These are phyloP conservation scores for Raphanus raphanistrum DNA, from an alignment of 345 rosid genomes.

Conservation along the genomic window DNA sequence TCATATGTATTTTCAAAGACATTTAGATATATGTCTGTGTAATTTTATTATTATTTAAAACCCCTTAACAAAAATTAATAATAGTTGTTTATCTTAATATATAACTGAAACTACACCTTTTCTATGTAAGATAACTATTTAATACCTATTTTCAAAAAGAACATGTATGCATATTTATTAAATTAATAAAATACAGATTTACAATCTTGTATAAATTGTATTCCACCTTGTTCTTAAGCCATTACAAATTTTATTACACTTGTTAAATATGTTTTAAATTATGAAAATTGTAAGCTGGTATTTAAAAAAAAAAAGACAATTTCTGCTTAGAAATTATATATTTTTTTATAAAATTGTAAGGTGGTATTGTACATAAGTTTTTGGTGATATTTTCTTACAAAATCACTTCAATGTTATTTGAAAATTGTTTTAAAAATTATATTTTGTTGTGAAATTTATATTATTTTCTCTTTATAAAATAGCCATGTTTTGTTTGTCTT, in stretches of 20 bases:
- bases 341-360: background rate
- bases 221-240: background rate
- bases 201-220: background rate
- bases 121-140: background rate
- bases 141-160: background rate
- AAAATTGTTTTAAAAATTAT: too few species aligned
- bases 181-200: background rate
- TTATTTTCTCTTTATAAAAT: background rate
- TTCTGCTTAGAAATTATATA: too few species aligned
- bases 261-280: background rate
- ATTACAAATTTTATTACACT: background rate
- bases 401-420: background rate
- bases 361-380: background rate
- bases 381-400: background rate
- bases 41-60: too few species aligned
- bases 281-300: too few species aligned
- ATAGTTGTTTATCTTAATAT: too few species aligned
- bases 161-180: too few species aligned
- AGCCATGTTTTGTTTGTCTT: background rate
- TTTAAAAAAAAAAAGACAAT: too few species aligned
- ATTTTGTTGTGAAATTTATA: background rate
- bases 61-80: too few species aligned
- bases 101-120: background rate
- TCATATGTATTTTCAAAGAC: too few species aligned
- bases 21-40: too few species aligned